Base-by-base conservation (phyloP, 441 rosid genomes). In the Erysimum cheiri region DNA sequence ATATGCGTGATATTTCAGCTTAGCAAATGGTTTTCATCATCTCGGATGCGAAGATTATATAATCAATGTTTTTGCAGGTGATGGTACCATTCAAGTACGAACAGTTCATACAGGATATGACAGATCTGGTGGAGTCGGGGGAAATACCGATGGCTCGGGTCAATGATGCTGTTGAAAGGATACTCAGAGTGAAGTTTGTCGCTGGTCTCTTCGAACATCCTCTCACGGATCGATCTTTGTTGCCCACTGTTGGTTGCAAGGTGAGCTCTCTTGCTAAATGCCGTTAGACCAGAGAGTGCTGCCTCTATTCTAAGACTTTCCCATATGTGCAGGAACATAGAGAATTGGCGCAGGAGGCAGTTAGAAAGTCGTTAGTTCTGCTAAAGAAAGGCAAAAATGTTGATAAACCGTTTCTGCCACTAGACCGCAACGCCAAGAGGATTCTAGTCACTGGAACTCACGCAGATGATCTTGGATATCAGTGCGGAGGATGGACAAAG, bases 401-500 rank as follows among this genome's bases (percentile, higher is more conserved):
- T 48, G 72, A 72, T 64, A 83, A 84, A 75, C 79, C 82, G 2
- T 83, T 91, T 72, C 89, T 94, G 69, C 96, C 97, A 32, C 67
- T 94, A 37, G 88, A 88, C 63, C 83, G 78, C 76, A 84, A 75
- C 36, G 88, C 88, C 39, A 81, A 76, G 72, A 88, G 68, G 76
- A 88, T 94, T 71, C 92, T 94, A 57, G 91, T 88, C 24, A 75
- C 82, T 44, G 97, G 98, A 69, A 70, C 87, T 15, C 98, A 93
- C 65, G 94, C 97, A 43, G 92, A 89, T 70, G 82, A 93, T 85
- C 90, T 93, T 48, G 97, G 98, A 13, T 88, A 78, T 73, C 97
- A 93, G 73, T 93, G 98, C 26, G 98, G 98, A 69, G 98, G 97
- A 28, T 93, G 98, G 98, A 91, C 97, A 12, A 78, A 60, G 67